These are phyloP conservation scores for Turnera subulata DNA, from an alignment of 345 rosid species.

Conservation along the genomic window DNA sequence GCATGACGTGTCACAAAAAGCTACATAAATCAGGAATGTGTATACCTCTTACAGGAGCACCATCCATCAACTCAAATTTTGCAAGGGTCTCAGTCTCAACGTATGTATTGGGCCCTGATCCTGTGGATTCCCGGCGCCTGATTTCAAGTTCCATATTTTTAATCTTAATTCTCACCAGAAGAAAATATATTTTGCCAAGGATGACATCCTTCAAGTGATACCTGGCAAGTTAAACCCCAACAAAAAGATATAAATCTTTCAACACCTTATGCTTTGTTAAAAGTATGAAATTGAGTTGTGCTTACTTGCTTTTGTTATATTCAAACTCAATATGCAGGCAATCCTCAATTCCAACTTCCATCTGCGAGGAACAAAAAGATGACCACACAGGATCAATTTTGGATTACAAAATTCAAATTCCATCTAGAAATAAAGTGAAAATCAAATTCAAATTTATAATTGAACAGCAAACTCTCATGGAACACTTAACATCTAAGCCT, in stretches of 20 bases:
- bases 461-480: no score
- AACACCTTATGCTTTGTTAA: no score
- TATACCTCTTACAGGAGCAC: constrained; percentile 97
- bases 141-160: constrained; percentile 99
- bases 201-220: constrained; percentile 95
- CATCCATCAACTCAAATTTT: constrained; percentile 98
- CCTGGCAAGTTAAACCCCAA: no score
- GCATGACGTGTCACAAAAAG: no score
- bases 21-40: no score
- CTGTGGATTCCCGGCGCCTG: constrained; percentile 93
- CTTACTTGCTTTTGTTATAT: constrained; percentile 99
- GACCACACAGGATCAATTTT: no score
- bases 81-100: constrained; percentile 99
- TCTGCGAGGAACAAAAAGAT: constrained; percentile 40
- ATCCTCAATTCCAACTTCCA: constrained; percentile 99
- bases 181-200: constrained; percentile 96
- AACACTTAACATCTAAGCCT: no score
- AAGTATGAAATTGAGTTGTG: no score
- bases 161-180: constrained; percentile 96
- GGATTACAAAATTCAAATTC: neutral
- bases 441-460: no score
- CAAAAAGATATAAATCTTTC: no score
- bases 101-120: constrained; percentile 90
- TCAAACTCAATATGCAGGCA: constrained; percentile 97
- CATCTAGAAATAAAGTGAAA: no score